Evolutionary conservation across 371 early-diverging fungal genomes (phyloP).

Genomic region (Funneliformis caledonium): DNA sequence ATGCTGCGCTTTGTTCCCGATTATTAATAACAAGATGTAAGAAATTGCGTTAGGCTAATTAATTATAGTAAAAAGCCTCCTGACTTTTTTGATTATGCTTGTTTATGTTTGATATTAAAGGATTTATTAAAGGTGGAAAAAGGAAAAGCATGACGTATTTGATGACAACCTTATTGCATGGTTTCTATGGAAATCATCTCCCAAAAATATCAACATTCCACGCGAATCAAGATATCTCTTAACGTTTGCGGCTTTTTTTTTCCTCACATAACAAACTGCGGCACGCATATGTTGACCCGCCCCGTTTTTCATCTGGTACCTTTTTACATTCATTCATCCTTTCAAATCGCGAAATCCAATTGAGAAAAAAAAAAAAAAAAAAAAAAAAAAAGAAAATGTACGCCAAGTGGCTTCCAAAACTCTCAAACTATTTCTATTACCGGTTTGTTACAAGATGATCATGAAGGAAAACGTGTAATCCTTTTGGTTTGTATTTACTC

Average conservation of each 20-base stretch:
- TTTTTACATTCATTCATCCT: too few species aligned
- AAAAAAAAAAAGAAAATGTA: background rate
- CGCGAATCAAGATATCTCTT: background rate
- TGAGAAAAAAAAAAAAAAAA: background rate
- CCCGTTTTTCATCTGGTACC: too few species aligned
- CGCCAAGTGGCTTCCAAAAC: background rate
- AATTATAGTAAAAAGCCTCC: background rate
- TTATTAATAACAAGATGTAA: too few species aligned
- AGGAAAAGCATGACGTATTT: constrained; percentile 1
- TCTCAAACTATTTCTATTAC: background rate
- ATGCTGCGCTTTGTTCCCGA: too few species aligned
- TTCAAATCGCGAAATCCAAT: background rate
- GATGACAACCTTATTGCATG: background rate
- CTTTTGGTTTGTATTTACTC: too few species aligned
- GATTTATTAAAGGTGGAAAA: background rate
- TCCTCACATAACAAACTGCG: background rate
- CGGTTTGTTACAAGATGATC: background rate
- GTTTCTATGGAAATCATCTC: background rate
- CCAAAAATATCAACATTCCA: background rate
- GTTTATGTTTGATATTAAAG: background rate
- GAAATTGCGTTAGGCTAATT: too few species aligned
- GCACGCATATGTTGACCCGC: background rate
- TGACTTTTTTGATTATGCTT: background rate
- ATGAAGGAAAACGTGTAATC: background rate
- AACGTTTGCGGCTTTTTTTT: background rate